Evolutionary conservation across 352 stramenopile genomes (phyloP).

Genomic region (Achlya hypogyna): DNA sequence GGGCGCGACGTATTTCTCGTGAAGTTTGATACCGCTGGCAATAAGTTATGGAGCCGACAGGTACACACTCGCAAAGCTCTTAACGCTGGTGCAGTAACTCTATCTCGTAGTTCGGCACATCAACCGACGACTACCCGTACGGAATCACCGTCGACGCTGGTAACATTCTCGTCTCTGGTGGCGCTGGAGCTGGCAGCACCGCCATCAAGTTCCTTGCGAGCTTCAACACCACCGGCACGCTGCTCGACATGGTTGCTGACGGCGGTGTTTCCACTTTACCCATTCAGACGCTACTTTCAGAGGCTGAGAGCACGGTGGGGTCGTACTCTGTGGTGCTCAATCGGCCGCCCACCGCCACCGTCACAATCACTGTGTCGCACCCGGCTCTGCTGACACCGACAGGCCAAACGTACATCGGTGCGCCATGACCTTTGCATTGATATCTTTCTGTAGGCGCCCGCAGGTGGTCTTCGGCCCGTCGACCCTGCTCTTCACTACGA

Average conservation of each 20-base stretch:
- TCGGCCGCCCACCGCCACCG: constrained; percentile 39
- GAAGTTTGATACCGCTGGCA: constrained; percentile 38
- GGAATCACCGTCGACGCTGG: constrained; percentile 27
- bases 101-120: constrained; percentile 46
- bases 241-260: constrained; percentile 64
- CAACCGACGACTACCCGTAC: constrained; percentile 48
- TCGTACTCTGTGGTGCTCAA: constrained; percentile 67
- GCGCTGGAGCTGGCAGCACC: background rate
- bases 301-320: constrained; percentile 35
- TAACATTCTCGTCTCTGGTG: background rate
- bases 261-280: constrained; percentile 49
- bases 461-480: constrained; percentile 6
- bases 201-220: constrained; percentile 37
- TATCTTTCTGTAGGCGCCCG: background rate
- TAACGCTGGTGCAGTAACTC: background rate
- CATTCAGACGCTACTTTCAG: constrained; percentile 34
- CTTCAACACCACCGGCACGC: constrained; percentile 40
- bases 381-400: background rate
- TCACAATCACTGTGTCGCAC: constrained; percentile 26
- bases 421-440: background rate
- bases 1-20: constrained; percentile 57
- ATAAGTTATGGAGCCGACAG: constrained; percentile 62
- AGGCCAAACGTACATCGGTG: background rate
- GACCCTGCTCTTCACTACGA: constrained; percentile 36
- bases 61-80: constrained; percentile 16